Percentiles rank a stretch among this genome's conserved stretches.
Evolutionary conservation across 2,329 filamentous ascomycete species (phyloP).

Genomic region (Rutstroemia sp.): DNA sequence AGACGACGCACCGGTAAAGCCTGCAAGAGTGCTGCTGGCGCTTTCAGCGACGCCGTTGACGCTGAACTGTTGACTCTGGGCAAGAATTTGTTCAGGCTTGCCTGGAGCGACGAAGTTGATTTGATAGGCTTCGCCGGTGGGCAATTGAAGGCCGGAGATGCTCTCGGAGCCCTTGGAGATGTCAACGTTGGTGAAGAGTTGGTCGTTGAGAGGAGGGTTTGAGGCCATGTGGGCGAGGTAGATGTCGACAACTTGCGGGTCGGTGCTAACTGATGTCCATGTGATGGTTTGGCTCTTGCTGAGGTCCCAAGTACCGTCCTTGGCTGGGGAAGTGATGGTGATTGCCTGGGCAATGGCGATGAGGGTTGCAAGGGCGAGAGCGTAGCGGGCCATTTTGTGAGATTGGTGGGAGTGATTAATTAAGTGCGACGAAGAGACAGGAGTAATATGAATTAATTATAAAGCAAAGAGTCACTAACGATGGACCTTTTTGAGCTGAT

Average conservation of each 20-base stretch:
- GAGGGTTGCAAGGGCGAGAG: slow-evolving; percentile 4
- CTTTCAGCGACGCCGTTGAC: slow-evolving; percentile 2
- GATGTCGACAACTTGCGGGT: slow-evolving; percentile 3
- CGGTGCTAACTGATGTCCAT: slow-evolving; percentile 5
- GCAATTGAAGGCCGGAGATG: slow-evolving; percentile 3
- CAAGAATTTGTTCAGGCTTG: slow-evolving; percentile 6
- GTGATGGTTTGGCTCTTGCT: slow-evolving; percentile 5
- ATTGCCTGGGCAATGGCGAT: slow-evolving; percentile 9
- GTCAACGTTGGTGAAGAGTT: slow-evolving; percentile 1
- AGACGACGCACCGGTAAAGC: slow-evolving; percentile 9
- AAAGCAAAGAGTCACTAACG: slow-evolving; percentile 1
- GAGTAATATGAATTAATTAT: not conserved
- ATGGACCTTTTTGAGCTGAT: not conserved
- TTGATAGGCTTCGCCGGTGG: slow-evolving; percentile 6
- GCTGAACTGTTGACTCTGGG: slow-evolving; percentile 8
- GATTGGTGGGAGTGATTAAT: not conserved
- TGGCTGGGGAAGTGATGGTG: slow-evolving; percentile 6
- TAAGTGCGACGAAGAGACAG: not conserved
- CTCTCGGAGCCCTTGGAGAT: not conserved
- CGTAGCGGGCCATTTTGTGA: slow-evolving; percentile 8
- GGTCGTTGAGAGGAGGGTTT: slow-evolving; percentile 1
- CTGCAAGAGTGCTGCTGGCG: slow-evolving; percentile 8
- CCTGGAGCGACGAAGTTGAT: slow-evolving; percentile 9
- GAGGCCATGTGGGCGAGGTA: slow-evolving; percentile 7
- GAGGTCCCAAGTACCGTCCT: slow-evolving; percentile 4